phyloP scores from a whole-genome alignment of 441 rosid genomes.

The Corymbia calophylla region DNA sequence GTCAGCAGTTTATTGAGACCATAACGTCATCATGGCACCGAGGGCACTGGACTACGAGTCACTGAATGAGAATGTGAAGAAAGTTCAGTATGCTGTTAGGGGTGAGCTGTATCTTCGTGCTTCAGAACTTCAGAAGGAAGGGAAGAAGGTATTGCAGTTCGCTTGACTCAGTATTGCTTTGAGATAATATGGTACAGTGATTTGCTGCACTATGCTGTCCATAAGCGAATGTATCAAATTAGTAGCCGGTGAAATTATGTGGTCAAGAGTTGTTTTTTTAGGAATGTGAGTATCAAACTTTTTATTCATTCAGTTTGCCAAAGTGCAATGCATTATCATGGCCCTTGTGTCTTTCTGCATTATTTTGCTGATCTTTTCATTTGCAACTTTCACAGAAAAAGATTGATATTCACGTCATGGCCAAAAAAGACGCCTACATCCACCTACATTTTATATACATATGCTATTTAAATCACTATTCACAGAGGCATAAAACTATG shows the following conservation, averaged over 20 bases:
- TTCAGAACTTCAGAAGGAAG: slow-evolving; percentile 97
- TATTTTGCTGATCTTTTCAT: background rate
- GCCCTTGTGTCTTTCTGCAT: background rate
- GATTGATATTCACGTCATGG: background rate
- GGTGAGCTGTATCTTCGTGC: slow-evolving; percentile 98
- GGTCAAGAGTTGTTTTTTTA: background rate
- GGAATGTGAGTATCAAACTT: background rate
- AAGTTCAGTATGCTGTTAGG: slow-evolving; percentile 90
- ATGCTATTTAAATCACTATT: background rate
- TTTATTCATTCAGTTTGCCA: background rate
- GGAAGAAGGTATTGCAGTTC: slow-evolving; percentile 61
- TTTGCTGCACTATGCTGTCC: background rate
- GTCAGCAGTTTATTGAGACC: slow-evolving; percentile 6
- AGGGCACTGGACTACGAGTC: slow-evolving; percentile 65
- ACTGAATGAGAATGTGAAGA: slow-evolving; percentile 87
- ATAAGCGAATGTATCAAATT: background rate
- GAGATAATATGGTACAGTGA: background rate
- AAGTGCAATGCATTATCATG: background rate
- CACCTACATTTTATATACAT: background rate
- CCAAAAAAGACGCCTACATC: background rate
- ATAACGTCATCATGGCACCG: slow-evolving; percentile 43
- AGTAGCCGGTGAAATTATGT: background rate
- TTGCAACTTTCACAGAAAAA: background rate
- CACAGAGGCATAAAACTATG: background rate
- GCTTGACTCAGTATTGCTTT: background rate